Conservation (phyloP, 2,329 filamentous ascomycete genomes). For the Grosmannia serpens region DNA sequence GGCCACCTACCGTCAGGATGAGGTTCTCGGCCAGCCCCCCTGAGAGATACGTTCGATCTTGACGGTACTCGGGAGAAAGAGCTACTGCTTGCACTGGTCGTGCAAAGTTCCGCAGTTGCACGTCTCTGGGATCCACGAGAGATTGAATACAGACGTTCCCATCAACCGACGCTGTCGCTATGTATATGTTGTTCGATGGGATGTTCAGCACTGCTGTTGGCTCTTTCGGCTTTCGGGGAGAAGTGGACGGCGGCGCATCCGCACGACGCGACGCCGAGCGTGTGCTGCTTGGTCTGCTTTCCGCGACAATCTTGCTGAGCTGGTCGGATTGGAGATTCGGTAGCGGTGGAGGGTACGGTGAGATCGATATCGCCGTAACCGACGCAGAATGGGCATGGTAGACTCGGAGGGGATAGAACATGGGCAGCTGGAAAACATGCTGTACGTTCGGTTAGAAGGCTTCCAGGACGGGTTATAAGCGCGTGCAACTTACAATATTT, state of each 20-base stretch:
- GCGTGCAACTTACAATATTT: slow-evolving; percentile 54
- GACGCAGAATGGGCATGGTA: slow-evolving; percentile 92
- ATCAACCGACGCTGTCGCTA: slow-evolving; percentile 89
- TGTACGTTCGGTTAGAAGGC: slow-evolving; percentile 21
- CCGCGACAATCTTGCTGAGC: slow-evolving; percentile 22
- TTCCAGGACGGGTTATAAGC: neutral
- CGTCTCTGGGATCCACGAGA: slow-evolving; percentile 77
- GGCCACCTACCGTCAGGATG: slow-evolving; percentile 74
- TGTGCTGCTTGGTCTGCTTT: slow-evolving; percentile 22
- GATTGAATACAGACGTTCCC: slow-evolving; percentile 91
- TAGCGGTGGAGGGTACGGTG: slow-evolving; percentile 59
- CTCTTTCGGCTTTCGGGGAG: slow-evolving; percentile 41
- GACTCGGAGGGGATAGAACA: slow-evolving; percentile 67
- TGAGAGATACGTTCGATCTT: slow-evolving; percentile 78
- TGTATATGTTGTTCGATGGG: slow-evolving; percentile 83
- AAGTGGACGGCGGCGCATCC: slow-evolving; percentile 34
- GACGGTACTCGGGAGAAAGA: slow-evolving; percentile 89
- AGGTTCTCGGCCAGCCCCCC: slow-evolving; percentile 81
- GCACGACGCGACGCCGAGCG: slow-evolving; percentile 27
- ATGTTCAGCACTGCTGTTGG: slow-evolving; percentile 52
- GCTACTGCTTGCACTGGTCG: slow-evolving; percentile 86
- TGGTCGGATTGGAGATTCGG: slow-evolving; percentile 30
- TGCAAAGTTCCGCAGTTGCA: slow-evolving; percentile 84
- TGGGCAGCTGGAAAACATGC: slow-evolving; percentile 78
- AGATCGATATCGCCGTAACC: slow-evolving; percentile 80